Evolutionary conservation across 768 basidiomycete species (phyloP).

Genomic region (Suillus weaverae): DNA sequence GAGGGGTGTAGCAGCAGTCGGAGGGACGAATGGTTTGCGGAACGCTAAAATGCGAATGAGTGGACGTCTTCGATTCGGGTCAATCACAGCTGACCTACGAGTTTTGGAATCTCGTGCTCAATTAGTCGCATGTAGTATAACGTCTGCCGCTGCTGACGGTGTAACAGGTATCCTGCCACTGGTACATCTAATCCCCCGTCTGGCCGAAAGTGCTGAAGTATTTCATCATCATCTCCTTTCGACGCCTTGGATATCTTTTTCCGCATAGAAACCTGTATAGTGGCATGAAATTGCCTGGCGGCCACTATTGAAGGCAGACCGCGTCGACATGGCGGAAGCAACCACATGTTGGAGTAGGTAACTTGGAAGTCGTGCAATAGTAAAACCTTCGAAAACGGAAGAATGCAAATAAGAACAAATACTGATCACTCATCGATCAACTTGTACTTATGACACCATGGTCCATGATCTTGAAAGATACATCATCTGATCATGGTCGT

Average conservation of each 20-base stretch:
- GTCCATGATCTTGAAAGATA: not conserved
- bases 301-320: slow-evolving; percentile 11
- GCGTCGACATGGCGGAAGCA: slow-evolving; percentile 20
- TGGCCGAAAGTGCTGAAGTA: slow-evolving; percentile 38
- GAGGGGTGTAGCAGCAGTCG: slow-evolving; percentile 55
- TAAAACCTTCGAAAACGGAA: slow-evolving; percentile 1
- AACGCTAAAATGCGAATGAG: slow-evolving; percentile 54
- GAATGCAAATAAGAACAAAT: slow-evolving; percentile 28
- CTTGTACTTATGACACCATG: not conserved
- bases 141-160: slow-evolving; percentile 72
- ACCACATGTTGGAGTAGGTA: slow-evolving; percentile 20
- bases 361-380: not conserved
- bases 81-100: slow-evolving; percentile 61
- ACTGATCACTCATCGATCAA: not conserved
- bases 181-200: slow-evolving; percentile 58
- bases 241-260: slow-evolving; percentile 28
- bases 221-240: slow-evolving; percentile 40
- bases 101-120: slow-evolving; percentile 85
- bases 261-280: slow-evolving; percentile 19
- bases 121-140: slow-evolving; percentile 82
- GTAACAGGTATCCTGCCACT: slow-evolving; percentile 66
- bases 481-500: slow-evolving; percentile 49
- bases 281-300: slow-evolving; percentile 27
- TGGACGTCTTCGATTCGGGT: slow-evolving; percentile 6
- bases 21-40: slow-evolving; percentile 77